A percentile compares a stretch with the other conserved stretches of the same genome.
phyloP scores from a whole-genome alignment of 176 grass and related monocot species.

The Chloris gayana region DNA sequence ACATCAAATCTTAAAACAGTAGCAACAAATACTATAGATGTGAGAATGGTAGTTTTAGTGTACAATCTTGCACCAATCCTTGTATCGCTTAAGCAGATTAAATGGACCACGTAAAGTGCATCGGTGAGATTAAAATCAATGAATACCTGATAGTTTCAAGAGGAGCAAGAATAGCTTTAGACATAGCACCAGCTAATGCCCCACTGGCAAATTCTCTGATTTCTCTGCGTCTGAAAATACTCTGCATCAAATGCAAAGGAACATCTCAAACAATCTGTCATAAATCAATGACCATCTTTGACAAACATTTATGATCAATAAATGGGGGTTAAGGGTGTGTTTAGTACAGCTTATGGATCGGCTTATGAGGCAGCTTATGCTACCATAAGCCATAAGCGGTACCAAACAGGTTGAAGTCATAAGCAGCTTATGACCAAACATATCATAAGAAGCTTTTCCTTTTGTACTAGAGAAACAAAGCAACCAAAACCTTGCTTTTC shows the following conservation, averaged over 20 bases:
- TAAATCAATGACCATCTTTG: slow-evolving; percentile 21
- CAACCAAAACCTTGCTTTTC: too few species aligned
- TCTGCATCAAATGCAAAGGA: slow-evolving; percentile 33
- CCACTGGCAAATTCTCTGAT: slow-evolving; percentile 79
- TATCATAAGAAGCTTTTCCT: too few species aligned
- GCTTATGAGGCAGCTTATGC: too few species aligned
- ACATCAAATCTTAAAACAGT: background rate
- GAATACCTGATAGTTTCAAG: slow-evolving; percentile 79
- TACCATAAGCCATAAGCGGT: too few species aligned
- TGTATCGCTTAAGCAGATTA: slow-evolving; percentile 1
- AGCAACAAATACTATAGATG: slow-evolving; percentile 8
- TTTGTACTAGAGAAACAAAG: too few species aligned
- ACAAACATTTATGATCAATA: slow-evolving; percentile 16
- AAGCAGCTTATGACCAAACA: too few species aligned
- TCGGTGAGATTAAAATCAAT: slow-evolving; percentile 2
- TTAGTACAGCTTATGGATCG: too few species aligned
- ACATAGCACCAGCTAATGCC: slow-evolving; percentile 85
- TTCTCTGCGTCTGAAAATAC: slow-evolving; percentile 61
- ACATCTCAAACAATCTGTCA: slow-evolving; percentile 14
- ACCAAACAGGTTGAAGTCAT: too few species aligned
- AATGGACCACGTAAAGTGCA: background rate
- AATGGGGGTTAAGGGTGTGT: too few species aligned
- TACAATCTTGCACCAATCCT: background rate
- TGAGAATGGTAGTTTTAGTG: background rate
- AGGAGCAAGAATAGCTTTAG: slow-evolving; percentile 89